Conservation (phyloP, 169 alveolate genomes). For the Cryptosporidium viatorum region DNA sequence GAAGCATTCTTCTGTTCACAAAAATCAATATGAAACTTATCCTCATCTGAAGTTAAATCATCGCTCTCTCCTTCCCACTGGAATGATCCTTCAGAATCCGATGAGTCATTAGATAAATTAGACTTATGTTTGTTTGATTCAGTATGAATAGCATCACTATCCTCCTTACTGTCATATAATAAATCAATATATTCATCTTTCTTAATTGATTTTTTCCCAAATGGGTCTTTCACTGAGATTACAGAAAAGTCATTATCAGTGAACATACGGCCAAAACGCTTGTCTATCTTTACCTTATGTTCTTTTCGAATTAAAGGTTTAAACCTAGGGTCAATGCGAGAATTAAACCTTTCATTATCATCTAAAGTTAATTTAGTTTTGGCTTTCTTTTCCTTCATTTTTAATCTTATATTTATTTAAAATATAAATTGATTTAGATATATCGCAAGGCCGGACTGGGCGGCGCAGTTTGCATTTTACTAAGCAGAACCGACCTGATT, state of each 20-base stretch:
- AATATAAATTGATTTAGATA: not conserved
- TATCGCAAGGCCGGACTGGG: not conserved
- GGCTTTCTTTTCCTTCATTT: not conserved
- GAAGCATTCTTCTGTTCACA: not conserved
- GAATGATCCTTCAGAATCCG: slow-evolving; percentile 52
- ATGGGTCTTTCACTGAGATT: slow-evolving; percentile 81
- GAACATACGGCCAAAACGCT: slow-evolving; percentile 83
- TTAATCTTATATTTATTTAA: not conserved
- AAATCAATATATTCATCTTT: slow-evolving; percentile 67
- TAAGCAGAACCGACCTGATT: not conserved
- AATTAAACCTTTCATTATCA: slow-evolving; percentile 10
- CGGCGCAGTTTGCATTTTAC: not conserved
- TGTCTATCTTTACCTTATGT: slow-evolving; percentile 83
- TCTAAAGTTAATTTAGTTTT: not conserved
- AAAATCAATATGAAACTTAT: not conserved
- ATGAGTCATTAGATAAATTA: not conserved
- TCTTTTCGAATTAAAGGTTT: slow-evolving; percentile 79
- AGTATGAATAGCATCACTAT: slow-evolving; percentile 38
- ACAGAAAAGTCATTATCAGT: slow-evolving; percentile 82
- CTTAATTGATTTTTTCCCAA: slow-evolving; percentile 80
- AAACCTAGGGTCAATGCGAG: slow-evolving; percentile 81
- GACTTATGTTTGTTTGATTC: slow-evolving; percentile 37
- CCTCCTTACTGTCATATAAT: slow-evolving; percentile 49
- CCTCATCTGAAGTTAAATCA: not conserved
- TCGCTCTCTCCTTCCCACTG: slow-evolving; percentile 77